A percentile compares a stretch with the other conserved stretches of the same genome.
Evolutionary conservation across 306 rosid genomes (phyloP).

Genomic region (Quillaja saponaria): DNA sequence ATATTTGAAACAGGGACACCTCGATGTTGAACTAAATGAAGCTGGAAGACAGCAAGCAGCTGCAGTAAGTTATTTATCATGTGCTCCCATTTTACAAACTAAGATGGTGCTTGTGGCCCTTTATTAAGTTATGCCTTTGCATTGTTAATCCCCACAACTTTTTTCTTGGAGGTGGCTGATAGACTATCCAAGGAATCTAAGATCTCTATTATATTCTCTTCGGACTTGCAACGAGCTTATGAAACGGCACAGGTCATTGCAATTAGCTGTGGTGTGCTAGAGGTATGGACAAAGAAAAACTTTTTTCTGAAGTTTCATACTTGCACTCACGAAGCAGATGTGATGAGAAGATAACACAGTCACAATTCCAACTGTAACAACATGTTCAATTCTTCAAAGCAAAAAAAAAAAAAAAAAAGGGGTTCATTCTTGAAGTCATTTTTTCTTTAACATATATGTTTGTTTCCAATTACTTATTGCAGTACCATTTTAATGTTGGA

Average conservation of each 20-base stretch:
- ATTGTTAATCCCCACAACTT: conserved; percentile 26
- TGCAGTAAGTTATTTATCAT: conserved; percentile 55
- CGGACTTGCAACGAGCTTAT: conserved; percentile 84
- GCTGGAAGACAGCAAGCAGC: conserved; percentile 86
- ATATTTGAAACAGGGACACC: conserved; percentile 63
- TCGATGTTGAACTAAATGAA: conserved; percentile 88
- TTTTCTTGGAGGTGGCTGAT: conserved; percentile 66
- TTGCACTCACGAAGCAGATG: conserved; percentile 18
- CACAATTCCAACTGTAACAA: conserved; percentile 14
- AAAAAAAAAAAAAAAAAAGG: too few species aligned
- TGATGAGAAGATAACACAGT: conserved; percentile 4
- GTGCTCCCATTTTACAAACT: conserved; percentile 21
- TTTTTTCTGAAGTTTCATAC: not conserved
- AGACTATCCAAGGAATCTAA: conserved; percentile 72
- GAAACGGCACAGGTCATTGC: conserved; percentile 90
- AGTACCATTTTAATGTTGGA: not conserved
- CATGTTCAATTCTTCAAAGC: conserved; percentile 21
- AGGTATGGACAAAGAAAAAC: conserved; percentile 52
- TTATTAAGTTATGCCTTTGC: conserved; percentile 18
- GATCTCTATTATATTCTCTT: conserved; percentile 68
- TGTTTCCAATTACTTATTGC: conserved; percentile 10
- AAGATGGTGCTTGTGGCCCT: not conserved
- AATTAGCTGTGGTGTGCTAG: conserved; percentile 60
- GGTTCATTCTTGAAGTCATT: conserved; percentile 32
- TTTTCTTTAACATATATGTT: conserved; percentile 16